Base-by-base conservation (phyloP, 371 early-diverging fungal species). In the Lichtheimia ornata region DNA sequence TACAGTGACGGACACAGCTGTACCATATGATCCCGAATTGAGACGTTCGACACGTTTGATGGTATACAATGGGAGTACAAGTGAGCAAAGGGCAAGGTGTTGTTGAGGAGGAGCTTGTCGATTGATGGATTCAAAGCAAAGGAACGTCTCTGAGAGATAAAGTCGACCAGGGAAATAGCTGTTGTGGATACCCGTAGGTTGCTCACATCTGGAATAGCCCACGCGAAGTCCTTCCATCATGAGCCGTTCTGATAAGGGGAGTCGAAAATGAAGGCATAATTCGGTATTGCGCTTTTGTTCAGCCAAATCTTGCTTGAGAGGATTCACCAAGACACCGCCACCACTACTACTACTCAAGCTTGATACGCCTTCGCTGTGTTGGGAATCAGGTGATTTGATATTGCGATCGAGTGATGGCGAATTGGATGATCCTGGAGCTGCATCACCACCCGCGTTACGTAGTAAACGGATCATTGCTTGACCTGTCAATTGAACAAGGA, bases 41-140 rank as follows among this genome's bases (percentile, higher is more conserved):
- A 93, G 74, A n/a, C 92, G 82, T 69, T 97, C 97, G 2, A 98
- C 95, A 12, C 94, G 84, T 50, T 93, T 91, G 51, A 98, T 84
- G 7, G 93, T 91, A 66, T 88, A 95, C 49, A 96, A 84, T 2
- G 97, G 98, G 13, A 97, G 67, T 0, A 89, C 88, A 25, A 94
- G 67, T 56, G 85, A 84, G 56, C 94, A 92, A 12, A 81, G 62
- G 1, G 77, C 68, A 13, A 62, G 70, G 50, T 73, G 70, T 50
- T 81, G 77, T 42, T 81, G 81, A 4, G 79, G 78, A 22, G 66
- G 65, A 12, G 72, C 70, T 17, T 78, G 64, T 42, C 77, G 71
- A 44, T 84, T 84, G 4, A 70, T 71, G 28, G 96, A 90, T 43
- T 83, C 75, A 72, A 92, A 98, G 56, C 91, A 84, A 15, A 95